Evolutionary conservation across 352 stramenopile genomes (phyloP).

Genomic region (Phytophthora boehmeriae): DNA sequence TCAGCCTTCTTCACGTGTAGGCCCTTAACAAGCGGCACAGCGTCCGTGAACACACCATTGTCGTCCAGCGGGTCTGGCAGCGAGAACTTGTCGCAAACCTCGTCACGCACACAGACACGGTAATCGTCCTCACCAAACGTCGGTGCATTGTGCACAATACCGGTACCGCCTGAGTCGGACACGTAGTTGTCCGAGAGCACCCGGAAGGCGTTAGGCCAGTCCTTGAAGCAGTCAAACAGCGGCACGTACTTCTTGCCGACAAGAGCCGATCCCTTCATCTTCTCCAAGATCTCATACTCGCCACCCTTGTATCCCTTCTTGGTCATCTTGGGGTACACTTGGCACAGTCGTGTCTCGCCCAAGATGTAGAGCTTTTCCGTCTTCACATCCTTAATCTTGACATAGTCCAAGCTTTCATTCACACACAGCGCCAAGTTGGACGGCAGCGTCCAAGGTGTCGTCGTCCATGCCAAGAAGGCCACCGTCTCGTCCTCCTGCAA

Average conservation of each 20-base stretch:
- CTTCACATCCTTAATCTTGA: slow-evolving; percentile 96
- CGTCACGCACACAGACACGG: slow-evolving; percentile 96
- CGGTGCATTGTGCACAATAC: slow-evolving; percentile 98
- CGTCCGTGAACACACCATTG: slow-evolving; percentile 95
- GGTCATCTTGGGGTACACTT: slow-evolving; percentile 97
- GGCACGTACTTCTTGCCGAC: slow-evolving; percentile 97
- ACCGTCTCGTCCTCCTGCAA: slow-evolving; percentile 86
- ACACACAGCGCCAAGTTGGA: slow-evolving; percentile 99
- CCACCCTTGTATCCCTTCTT: slow-evolving; percentile 97
- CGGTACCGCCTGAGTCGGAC: slow-evolving; percentile 96
- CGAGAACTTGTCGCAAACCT: slow-evolving; percentile 94
- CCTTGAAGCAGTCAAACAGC: slow-evolving; percentile 96
- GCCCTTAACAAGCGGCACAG: slow-evolving; percentile 93
- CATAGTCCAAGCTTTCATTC: slow-evolving; percentile 96
- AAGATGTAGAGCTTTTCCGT: slow-evolving; percentile 94
- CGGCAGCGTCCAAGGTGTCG: slow-evolving; percentile 99
- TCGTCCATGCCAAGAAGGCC: slow-evolving; percentile 98
- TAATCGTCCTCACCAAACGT: slow-evolving; percentile 99
- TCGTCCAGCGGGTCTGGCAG: slow-evolving; percentile 97
- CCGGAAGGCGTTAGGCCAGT: slow-evolving; percentile 92
- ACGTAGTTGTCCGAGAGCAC: slow-evolving; percentile 99
- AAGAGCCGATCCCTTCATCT: slow-evolving; percentile 91
- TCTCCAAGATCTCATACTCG: slow-evolving; percentile 93
- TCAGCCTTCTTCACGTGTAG: slow-evolving; percentile 99
- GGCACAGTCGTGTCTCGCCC: slow-evolving; percentile 90